Percentiles rank a stretch among this genome's conserved stretches.
phyloP scores from a whole-genome alignment of 2,329 filamentous ascomycete genomes.

The Cercospora nicotianae region DNA sequence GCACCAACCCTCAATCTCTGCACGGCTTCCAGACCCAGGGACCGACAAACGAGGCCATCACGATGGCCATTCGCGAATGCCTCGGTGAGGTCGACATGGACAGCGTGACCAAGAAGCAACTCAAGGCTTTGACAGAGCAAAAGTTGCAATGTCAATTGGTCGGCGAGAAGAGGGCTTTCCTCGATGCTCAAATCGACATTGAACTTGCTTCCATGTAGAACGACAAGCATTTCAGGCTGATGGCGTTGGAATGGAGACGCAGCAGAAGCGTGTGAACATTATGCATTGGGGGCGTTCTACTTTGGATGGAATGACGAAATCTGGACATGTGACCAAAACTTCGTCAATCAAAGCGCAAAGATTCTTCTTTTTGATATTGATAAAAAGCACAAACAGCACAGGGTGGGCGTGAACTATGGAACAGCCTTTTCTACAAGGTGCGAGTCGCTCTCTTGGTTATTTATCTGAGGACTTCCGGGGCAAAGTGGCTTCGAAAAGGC shows the following conservation, averaged over 20 bases:
- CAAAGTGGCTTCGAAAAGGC: neutral
- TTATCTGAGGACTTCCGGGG: neutral
- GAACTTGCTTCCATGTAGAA: constrained; percentile 64
- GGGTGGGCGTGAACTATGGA: neutral
- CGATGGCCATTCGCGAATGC: constrained; percentile 80
- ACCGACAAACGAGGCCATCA: constrained; percentile 76
- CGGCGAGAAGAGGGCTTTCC: constrained; percentile 82
- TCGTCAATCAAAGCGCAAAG: neutral
- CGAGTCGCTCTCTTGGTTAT: neutral
- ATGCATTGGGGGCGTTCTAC: neutral
- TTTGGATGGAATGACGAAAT: neutral
- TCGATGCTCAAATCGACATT: constrained; percentile 89
- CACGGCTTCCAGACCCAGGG: constrained; percentile 63
- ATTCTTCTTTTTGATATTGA: neutral
- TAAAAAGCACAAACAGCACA: constrained; percentile 1
- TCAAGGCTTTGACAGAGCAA: constrained; percentile 83
- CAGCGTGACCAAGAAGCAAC: constrained; percentile 97
- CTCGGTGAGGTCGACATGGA: constrained; percentile 88
- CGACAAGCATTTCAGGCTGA: neutral
- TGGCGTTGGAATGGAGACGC: neutral
- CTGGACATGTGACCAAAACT: neutral
- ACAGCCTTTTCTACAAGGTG: neutral
- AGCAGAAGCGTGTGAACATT: neutral
- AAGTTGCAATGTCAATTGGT: constrained; percentile 83
- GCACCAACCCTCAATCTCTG: constrained; percentile 41